Percentiles rank a stretch among this genome's conserved stretches.
These are phyloP conservation scores for Plectosphaerella plurivora DNA, from an alignment of 2,329 filamentous ascomycete genomes.

Conservation along the genomic window DNA sequence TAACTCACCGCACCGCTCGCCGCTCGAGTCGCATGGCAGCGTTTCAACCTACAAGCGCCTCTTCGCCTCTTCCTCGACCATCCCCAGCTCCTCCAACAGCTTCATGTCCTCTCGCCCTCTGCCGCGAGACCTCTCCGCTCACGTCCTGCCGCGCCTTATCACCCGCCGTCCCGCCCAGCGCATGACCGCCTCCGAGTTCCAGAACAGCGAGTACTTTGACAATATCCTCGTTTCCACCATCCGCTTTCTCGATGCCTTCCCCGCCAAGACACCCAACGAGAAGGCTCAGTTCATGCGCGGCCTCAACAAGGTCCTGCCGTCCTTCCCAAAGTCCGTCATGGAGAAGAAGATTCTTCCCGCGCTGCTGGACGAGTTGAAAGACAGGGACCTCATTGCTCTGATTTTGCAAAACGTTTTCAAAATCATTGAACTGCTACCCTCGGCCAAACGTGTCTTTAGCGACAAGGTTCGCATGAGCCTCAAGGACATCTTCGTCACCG, in stretches of 20 bases:
- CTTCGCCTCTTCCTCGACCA: slow-evolving; percentile 72
- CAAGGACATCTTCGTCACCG: slow-evolving; percentile 74
- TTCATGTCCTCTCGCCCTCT: slow-evolving; percentile 77
- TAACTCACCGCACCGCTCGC: slow-evolving; percentile 88
- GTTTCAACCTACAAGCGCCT: slow-evolving; percentile 79
- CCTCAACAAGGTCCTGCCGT: slow-evolving; percentile 78
- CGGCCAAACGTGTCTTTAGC: slow-evolving; percentile 71
- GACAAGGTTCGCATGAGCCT: slow-evolving; percentile 83
- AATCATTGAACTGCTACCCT: slow-evolving; percentile 75
- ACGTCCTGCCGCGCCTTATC: slow-evolving; percentile 80
- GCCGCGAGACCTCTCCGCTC: slow-evolving; percentile 69
- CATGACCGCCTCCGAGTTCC: slow-evolving; percentile 84
- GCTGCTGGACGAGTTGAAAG: slow-evolving; percentile 88
- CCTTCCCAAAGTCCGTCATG: slow-evolving; percentile 89
- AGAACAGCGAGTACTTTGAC: slow-evolving; percentile 93
- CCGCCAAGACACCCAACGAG: slow-evolving; percentile 85
- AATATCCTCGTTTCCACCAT: slow-evolving; percentile 96
- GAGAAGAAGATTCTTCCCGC: slow-evolving; percentile 92
- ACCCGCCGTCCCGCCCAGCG: slow-evolving; percentile 83
- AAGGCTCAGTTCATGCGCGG: slow-evolving; percentile 91
- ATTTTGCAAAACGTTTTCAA: slow-evolving; percentile 92
- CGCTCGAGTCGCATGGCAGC: slow-evolving; percentile 76
- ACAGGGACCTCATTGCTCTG: slow-evolving; percentile 77
- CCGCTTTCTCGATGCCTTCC: slow-evolving; percentile 85
- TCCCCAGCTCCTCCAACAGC: slow-evolving; percentile 77